Evolutionary conservation across 768 basidiomycete genomes (phyloP), one percentile per base, ranked within the genome.

Genomic region (Boletus coccyginus): DNA sequence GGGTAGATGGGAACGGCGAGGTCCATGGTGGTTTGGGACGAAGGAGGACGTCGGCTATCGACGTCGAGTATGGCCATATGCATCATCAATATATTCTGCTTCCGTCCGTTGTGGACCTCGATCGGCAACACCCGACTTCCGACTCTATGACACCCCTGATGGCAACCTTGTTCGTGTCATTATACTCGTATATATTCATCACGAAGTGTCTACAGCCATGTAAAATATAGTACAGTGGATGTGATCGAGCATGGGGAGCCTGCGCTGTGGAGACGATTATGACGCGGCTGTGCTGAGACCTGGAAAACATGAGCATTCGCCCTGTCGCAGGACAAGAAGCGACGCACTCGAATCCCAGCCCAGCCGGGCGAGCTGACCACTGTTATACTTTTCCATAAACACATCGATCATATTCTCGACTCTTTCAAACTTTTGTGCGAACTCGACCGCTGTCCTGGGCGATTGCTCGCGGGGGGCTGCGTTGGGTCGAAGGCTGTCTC

Each of bases 341-440:
- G 21, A 56, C 65, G 50, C 17, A 73, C 70, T 63, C 17, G 60
- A 44, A 46, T 64, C 67, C 69, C 67, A 71, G 13, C 70, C 71
- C 6, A 73, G 52, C 5, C 24, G 39, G 29, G 12, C 52, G 11
- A 73, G 58, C 38, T 54, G 53, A 12, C 70, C 70, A 16, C 45
- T 50, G 13, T 64, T 51, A 21, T 64, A 61, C 39, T 51, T 58
- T 39, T 53, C 9, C 47, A 73, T 47, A 16, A 71, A 71, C 0
- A 19, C 17, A 1, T 55, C 49, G 9, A 73, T 70, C 52, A 60
- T 59, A 7, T 48, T 43, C 44, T 70, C 59, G 40, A 66, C 53
- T 0, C 17, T 31, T 24, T 43, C 35, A 33, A 73, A 71, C 50
- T 38, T 50, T 14, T 27, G 52, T 16, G 54, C 19, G 38, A 71